Evolutionary conservation across 2,329 filamentous ascomycete genomes (phyloP), one percentile per base, ranked within the genome.

Genomic region (Curvularia lunata): DNA sequence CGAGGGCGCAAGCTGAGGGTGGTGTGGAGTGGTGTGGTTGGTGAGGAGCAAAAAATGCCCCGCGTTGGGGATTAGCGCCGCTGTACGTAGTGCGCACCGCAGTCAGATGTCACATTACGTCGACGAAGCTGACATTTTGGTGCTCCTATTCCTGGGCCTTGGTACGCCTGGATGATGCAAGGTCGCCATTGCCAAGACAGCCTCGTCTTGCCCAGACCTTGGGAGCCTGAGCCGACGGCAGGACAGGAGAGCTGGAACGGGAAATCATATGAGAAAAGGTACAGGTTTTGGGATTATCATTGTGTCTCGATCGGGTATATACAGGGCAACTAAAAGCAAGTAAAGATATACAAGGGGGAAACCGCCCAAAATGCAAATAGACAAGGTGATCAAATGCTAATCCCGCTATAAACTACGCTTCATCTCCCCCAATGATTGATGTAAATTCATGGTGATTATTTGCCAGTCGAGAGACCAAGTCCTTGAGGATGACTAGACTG

Each of bases 401-500:
- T 6, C 5, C 21, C 30, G 16, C 9, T 16, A 3, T 0, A 23
- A 21, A 25, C n/a, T 43, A 2, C 16, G 10, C 12, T 12, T 2
- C 16, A 18, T 42, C 27, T 8, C 37, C 16, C 5, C 21, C 21
- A 18, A 4, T 9, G n/a, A 42, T 48, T 43, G 54, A 4, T 49
- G 38, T 30, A 30, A 38, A 45, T 50, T 38, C 37, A 37, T 32
- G 34, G 16, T 1, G 12, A 28, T 4, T 55, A 28, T 4, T 54
- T 48, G 10, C 59, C 65, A 18, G 55, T 59, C 30, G 58, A 55
- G 5, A 62, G 50, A 21, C 61, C 64, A 4, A 61, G 21, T 30
- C 60, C 62, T 54, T 59, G 52, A 23, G 34, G 13, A 37, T 54
- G 54, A 9, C 56, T 49, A 9, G 50, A 27, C 30, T 47, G 54